phyloP scores from a whole-genome alignment of 1,284 basidiomycete species.

The Ceratorhiza oryzae-sativae region DNA sequence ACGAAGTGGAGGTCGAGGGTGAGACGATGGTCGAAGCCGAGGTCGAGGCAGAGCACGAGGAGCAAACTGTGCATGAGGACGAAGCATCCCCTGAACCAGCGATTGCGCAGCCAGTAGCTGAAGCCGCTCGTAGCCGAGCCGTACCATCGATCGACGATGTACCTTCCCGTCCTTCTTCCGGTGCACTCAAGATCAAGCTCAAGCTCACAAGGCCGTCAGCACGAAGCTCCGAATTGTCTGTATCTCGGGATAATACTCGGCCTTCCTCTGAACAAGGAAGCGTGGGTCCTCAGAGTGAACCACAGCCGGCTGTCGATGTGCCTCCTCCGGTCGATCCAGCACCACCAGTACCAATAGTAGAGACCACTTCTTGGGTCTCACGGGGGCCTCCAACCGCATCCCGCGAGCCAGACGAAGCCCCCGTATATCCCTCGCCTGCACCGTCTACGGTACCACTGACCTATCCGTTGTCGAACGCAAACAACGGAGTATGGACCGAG shows the following conservation, averaged over 20 bases:
- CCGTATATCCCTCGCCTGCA: background rate
- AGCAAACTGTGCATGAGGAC: slow-evolving; percentile 17
- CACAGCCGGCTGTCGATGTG: background rate
- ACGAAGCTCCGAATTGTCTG: slow-evolving; percentile 21
- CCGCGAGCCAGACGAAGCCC: background rate
- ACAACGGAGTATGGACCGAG: slow-evolving; percentile 26
- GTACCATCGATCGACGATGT: background rate
- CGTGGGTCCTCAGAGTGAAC: background rate
- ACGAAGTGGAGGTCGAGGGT: slow-evolving; percentile 22
- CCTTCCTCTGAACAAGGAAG: slow-evolving; percentile 1
- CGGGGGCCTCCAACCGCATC: background rate
- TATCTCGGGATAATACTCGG: slow-evolving; percentile 29
- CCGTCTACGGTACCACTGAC: background rate
- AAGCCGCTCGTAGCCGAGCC: background rate
- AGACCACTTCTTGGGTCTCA: background rate
- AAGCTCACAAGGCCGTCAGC: slow-evolving; percentile 19
- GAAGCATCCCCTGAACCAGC: slow-evolving; percentile 5
- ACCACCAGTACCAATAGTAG: background rate
- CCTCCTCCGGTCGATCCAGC: slow-evolving; percentile 1
- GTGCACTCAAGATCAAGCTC: slow-evolving; percentile 30
- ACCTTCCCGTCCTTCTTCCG: slow-evolving; percentile 18
- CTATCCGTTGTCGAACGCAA: background rate
- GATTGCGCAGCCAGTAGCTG: background rate
- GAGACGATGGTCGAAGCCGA: slow-evolving; percentile 6
- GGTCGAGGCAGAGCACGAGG: slow-evolving; percentile 15